These are phyloP conservation scores for Geotrichum klebahnii DNA, from an alignment of 1,139 yeast species.

Conservation along the genomic window DNA sequence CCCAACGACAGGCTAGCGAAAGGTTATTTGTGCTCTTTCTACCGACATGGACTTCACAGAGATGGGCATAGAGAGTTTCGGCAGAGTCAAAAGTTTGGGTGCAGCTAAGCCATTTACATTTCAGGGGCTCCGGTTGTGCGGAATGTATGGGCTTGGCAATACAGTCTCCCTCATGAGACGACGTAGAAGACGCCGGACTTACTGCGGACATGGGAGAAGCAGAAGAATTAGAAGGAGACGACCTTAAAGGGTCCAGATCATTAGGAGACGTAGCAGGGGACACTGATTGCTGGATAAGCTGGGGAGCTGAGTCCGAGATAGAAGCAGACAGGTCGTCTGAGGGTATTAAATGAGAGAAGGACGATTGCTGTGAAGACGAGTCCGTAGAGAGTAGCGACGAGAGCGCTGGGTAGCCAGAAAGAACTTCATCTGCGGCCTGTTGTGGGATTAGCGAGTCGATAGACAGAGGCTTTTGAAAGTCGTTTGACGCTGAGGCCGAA, in stretches of 20 bases:
- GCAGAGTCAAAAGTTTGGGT: conserved; percentile 55
- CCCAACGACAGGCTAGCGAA: conserved; percentile 82
- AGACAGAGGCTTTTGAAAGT: not conserved
- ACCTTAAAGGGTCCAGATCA: no score
- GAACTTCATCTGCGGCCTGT: conserved; percentile 5
- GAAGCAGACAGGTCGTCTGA: conserved; percentile 10
- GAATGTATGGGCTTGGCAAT: conserved; percentile 1
- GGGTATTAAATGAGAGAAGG: conserved; percentile 11
- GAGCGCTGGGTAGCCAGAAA: not conserved
- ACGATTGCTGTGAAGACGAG: not conserved
- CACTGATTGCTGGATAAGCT: conserved; percentile 14
- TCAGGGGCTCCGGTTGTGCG: conserved; percentile 34
- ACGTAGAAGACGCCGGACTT: conserved; percentile 23
- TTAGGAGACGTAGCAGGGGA: conserved; percentile 14
- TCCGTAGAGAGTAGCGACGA: not conserved
- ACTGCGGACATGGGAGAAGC: conserved; percentile 26
- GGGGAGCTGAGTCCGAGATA: conserved; percentile 6
- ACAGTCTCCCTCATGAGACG: conserved; percentile 9
- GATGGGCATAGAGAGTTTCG: conserved; percentile 72
- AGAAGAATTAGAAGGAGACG: no score
- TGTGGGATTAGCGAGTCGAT: conserved; percentile 7
- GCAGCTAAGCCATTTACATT: conserved; percentile 76
- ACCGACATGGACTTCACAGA: conserved; percentile 89
- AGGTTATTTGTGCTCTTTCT: conserved; percentile 79
- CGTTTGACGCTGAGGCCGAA: no score